Conservation (phyloP, 2,329 filamentous ascomycete genomes). For the Thielaviopsis punctulata region DNA sequence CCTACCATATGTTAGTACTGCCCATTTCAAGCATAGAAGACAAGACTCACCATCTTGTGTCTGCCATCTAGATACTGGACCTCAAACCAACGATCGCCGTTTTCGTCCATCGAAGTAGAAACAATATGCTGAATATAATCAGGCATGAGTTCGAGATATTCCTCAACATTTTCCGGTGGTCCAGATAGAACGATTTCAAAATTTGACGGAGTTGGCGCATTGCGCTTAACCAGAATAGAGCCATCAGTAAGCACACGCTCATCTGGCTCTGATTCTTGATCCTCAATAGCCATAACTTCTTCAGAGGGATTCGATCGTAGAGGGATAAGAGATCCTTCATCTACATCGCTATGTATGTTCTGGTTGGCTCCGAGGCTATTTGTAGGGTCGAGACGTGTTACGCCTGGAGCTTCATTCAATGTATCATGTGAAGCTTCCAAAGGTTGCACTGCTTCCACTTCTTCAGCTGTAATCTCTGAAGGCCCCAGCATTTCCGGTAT, state of each 20-base stretch:
- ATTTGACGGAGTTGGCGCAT: background rate
- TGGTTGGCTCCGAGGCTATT: background rate
- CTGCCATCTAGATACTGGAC: constrained; percentile 30
- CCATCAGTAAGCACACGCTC: background rate
- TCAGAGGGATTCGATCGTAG: background rate
- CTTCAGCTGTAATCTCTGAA: background rate
- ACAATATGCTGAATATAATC: constrained; percentile 23
- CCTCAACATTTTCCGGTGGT: constrained; percentile 5
- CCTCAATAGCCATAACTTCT: background rate
- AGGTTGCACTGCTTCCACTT: background rate
- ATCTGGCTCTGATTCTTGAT: background rate
- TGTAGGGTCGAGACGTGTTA: background rate
- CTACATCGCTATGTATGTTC: background rate
- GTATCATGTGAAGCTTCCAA: background rate
- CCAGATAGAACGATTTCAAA: constrained; percentile 11
- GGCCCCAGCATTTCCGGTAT: background rate
- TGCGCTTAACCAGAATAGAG: background rate
- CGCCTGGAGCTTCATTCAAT: background rate
- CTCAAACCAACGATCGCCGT: constrained; percentile 18
- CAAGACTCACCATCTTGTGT: constrained; percentile 25
- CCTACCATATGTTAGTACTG: constrained; percentile 14
- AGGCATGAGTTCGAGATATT: constrained; percentile 21
- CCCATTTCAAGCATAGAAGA: background rate
- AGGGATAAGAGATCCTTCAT: background rate
- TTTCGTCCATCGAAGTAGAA: constrained; percentile 17